phyloP scores from a whole-genome alignment of 345 rosid genomes.

The Eucalyptus coolabah region DNA sequence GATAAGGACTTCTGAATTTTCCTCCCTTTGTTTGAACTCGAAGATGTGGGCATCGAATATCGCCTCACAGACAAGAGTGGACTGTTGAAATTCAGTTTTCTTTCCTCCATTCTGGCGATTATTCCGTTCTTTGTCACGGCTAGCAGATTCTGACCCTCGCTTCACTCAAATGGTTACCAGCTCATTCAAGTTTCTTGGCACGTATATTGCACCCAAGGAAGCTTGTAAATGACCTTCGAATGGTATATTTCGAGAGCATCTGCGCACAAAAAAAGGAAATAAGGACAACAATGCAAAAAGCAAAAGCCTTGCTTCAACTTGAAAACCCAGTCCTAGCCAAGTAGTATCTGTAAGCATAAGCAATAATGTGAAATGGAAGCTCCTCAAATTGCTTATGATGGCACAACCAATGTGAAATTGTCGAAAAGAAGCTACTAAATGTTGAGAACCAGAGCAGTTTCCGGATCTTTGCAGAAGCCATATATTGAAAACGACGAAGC shows the following conservation, averaged over 20 bases:
- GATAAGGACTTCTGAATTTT: conserved; percentile 1
- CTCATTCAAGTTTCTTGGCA: not conserved
- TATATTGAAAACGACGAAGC: not conserved
- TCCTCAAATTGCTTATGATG: not conserved
- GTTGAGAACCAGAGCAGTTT: not conserved
- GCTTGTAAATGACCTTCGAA: not conserved
- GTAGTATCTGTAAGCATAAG: not conserved
- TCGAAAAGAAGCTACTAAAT: not conserved
- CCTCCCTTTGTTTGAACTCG: conserved; percentile 10
- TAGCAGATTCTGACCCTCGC: not conserved
- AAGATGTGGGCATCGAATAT: conserved; percentile 19
- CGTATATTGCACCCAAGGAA: not conserved
- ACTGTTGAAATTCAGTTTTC: conserved; percentile 58
- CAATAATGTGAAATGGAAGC: not conserved
- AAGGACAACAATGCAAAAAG: not conserved
- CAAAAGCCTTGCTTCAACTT: not conserved
- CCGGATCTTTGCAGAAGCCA: not conserved
- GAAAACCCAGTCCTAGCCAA: not conserved
- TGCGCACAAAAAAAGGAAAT: not conserved
- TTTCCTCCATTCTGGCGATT: conserved; percentile 41
- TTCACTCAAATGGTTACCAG: not conserved
- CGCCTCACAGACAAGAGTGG: conserved; percentile 86
- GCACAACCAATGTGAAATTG: not conserved
- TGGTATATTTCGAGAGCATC: not conserved
- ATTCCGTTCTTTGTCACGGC: not conserved